Evolutionary conservation across 2,329 filamentous ascomycete genomes (phyloP), one percentile per base, ranked within the genome.

Genomic region (Pestalotiopsis sp.): DNA sequence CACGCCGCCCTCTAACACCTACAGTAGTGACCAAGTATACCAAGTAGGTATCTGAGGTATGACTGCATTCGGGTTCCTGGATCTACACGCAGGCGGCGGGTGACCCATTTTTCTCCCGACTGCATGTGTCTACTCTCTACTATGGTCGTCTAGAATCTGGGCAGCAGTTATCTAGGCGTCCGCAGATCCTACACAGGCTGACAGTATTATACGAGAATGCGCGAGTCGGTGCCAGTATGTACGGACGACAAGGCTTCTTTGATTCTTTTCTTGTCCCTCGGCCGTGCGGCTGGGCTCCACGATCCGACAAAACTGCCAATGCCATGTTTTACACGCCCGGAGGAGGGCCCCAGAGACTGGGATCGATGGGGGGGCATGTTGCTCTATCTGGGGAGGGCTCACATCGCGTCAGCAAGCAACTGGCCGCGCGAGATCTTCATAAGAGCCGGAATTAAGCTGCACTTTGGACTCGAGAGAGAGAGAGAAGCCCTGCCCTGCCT

Each of bases 401-500:
- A 64, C 59, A 75, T 78, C 74, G 73, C 75, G 75, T 76, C 76
- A 74, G 17, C 75, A 72, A 74, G 17, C 75, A 72, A 79, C 76
- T 63, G 57, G 68, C 69, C n/a, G 70, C 36, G 70, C 72, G 69
- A 72, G 74, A 77, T 76, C 74, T 74, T 70, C 75, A 71, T 75
- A 71, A 70, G 68, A 73, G 75, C 77, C 74, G 75, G 78, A 68
- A 72, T 82, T 36, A 81, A 72, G 70, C 69, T 52, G 68, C 14
- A 67, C 23, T 13, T 17, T 31, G n/a, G 59, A 40, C 70, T 36
- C 31, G 31, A 36, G 31, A 36, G 31, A 31, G 31, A 31, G 7
- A 31, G 31, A 36, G 31, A 36, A 7, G 31, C 31, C 31, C 31
- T 36, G 31, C 31, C 31, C 31, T 36, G 31, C 6, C 31, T 70